Base-by-base conservation (phyloP, 345 rosid species). In the Lepidium sativum region DNA sequence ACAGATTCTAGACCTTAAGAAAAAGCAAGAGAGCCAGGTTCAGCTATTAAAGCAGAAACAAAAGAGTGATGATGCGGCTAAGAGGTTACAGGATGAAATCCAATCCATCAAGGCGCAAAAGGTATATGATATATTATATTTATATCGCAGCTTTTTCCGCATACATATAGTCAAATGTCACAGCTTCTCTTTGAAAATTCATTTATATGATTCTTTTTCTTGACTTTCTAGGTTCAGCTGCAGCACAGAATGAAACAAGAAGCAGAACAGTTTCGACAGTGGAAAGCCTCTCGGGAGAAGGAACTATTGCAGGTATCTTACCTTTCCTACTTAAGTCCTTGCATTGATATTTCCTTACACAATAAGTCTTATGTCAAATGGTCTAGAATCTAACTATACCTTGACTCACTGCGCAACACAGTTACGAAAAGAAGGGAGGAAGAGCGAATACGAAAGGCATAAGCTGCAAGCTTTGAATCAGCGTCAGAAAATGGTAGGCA, bases 361-460 rank as follows among this genome's bases (percentile, higher is more conserved):
- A 38, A 2, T 23, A 43, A 54, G 25, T 48, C 35, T 29, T 70
- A 8, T 54, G 9, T 48, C 15, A 55, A 15, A 54, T 20, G 13
- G 21, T 48, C 20, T 42, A 21, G 42, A 65, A 6, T 72, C 48
- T 51, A 65, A 64, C 4, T 32, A 2, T 39, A 33, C 63, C 39
- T 15, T 8, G 38, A 40, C 3, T 50, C 17, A 9, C 56, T 69
- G 59, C n/a, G 55, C 18, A 54, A 39, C 64, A 65, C 86, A 94
- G 99, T 78, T 94, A 64, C 81, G 86, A 59, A 94, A 94, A 80
- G 97, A 94, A 71, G 99, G 97, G 63, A 80, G 99, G 63, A 88
- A 90, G 82, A 94, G 89, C 57, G 99, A 94, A 75, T 90, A 88
- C 70, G 99, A 94, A 82, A 86, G 97, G 81, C 99, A 94, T 73